Conservation (phyloP, 2,329 filamentous ascomycete species). For the Orbilia quercus region DNA sequence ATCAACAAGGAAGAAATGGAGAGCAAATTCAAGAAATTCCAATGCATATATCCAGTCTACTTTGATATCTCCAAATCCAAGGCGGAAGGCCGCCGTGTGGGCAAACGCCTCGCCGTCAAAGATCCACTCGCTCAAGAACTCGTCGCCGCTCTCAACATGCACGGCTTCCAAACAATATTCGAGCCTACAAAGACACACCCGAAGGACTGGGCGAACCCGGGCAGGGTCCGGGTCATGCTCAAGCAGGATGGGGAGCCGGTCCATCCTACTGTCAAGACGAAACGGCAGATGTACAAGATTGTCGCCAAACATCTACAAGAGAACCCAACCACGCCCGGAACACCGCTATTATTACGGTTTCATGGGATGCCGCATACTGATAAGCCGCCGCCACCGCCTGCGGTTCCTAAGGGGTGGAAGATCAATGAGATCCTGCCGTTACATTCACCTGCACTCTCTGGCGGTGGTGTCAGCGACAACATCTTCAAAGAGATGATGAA, state of each 20-base stretch:
- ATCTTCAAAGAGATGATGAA: constrained; percentile 97
- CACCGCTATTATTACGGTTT: constrained; percentile 77
- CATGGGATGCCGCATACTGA: constrained; percentile 76
- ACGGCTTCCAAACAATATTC: constrained; percentile 79
- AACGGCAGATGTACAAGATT: constrained; percentile 87
- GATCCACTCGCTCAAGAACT: constrained; percentile 92
- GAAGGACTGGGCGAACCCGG: constrained; percentile 97
- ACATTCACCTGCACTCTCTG: constrained; percentile 87
- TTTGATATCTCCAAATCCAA: constrained; percentile 83
- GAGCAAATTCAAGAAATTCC: constrained; percentile 76
- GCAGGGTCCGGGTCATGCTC: constrained; percentile 82
- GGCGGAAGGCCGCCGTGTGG: constrained; percentile 83
- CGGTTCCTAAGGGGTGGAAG: constrained; percentile 89
- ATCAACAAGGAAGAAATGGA: constrained; percentile 65
- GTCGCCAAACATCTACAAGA: constrained; percentile 79
- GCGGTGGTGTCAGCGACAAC: constrained; percentile 93
- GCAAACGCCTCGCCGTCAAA: constrained; percentile 75
- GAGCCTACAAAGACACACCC: constrained; percentile 94
- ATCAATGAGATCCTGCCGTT: constrained; percentile 84
- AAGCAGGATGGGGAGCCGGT: constrained; percentile 69
- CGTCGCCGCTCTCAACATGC: constrained; percentile 80
- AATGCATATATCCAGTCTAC: constrained; percentile 94
- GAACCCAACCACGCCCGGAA: constrained; percentile 79
- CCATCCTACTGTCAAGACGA: constrained; percentile 72
- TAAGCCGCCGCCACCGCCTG: constrained; percentile 76